Percentiles rank a stretch among this genome's conserved stretches.
Evolutionary conservation across 148 eudicot species (phyloP).

Genomic region (Rhododendron griersonianum): DNA sequence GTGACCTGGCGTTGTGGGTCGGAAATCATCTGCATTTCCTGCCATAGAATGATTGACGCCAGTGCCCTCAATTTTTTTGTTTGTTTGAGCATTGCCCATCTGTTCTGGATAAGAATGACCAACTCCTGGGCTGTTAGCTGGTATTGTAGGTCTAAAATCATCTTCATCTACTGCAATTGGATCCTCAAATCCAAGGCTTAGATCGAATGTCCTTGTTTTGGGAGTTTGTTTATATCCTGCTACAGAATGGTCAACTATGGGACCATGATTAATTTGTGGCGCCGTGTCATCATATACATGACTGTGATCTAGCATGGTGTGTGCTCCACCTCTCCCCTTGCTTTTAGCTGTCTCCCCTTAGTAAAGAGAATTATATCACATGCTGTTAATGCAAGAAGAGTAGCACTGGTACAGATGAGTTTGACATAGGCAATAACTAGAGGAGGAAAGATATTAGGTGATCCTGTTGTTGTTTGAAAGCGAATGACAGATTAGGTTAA

Average conservation of each 20-base stretch:
- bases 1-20: constrained; percentile 25
- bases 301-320: not conserved
- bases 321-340: constrained; percentile 5
- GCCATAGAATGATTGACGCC: not conserved
- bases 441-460: not conserved
- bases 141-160: constrained; percentile 5
- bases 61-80: not conserved
- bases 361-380: constrained; percentile 12
- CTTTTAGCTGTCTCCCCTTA: constrained; percentile 27
- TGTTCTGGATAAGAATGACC: constrained; percentile 17
- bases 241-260: not conserved
- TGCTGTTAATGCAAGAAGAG: constrained; percentile 17
- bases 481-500: not conserved
- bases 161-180: not conserved
- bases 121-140: constrained; percentile 7
- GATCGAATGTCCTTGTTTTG: not conserved
- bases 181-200: not conserved
- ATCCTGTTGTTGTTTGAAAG: not conserved
- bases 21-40: not conserved
- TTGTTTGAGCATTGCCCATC: constrained; percentile 14
- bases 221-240: not conserved
- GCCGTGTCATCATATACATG: not conserved
- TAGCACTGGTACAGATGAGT: constrained; percentile 1
- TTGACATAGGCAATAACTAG: constrained; percentile 19
- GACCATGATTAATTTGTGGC: not conserved